Percentiles rank a stretch among this genome's conserved stretches.
phyloP scores from a whole-genome alignment of 495 filamentous ascomycete species.

The Corynascus novoguineensis region DNA sequence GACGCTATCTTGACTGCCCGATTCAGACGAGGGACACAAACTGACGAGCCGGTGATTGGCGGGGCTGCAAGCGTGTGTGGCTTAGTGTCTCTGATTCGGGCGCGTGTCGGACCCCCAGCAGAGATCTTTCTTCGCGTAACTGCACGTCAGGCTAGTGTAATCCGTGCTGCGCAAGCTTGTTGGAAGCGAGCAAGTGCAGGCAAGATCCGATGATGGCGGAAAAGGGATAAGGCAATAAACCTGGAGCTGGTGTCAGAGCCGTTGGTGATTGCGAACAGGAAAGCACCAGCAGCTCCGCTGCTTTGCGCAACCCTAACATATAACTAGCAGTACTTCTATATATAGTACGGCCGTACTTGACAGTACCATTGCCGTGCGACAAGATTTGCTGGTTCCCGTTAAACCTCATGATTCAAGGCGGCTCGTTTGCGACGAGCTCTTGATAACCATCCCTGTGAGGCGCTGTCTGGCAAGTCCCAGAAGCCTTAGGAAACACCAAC shows the following conservation, averaged over 20 bases:
- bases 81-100: background rate
- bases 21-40: slow-evolving; percentile 6
- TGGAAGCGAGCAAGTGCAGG: too few relatives aligned
- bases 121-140: too few relatives aligned
- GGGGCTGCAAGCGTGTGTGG: background rate
- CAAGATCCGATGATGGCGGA: background rate
- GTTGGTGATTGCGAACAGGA: background rate
- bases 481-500: background rate
- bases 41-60: slow-evolving; percentile 4
- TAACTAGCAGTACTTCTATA: background rate
- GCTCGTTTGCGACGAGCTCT: background rate
- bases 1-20: slow-evolving; percentile 3
- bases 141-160: too few relatives aligned
- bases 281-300: background rate
- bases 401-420: slow-evolving; percentile 5
- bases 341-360: slow-evolving; percentile 5
- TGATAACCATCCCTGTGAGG: background rate
- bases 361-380: background rate
- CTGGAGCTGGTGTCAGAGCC: background rate
- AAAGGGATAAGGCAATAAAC: background rate
- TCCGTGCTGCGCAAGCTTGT: too few relatives aligned
- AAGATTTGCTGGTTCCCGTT: background rate
- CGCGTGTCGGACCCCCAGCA: background rate
- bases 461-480: background rate
- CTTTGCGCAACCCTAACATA: background rate